Evolutionary conservation across 208 protist species (phyloP).

Genomic region (Leishmania lainsoni): DNA sequence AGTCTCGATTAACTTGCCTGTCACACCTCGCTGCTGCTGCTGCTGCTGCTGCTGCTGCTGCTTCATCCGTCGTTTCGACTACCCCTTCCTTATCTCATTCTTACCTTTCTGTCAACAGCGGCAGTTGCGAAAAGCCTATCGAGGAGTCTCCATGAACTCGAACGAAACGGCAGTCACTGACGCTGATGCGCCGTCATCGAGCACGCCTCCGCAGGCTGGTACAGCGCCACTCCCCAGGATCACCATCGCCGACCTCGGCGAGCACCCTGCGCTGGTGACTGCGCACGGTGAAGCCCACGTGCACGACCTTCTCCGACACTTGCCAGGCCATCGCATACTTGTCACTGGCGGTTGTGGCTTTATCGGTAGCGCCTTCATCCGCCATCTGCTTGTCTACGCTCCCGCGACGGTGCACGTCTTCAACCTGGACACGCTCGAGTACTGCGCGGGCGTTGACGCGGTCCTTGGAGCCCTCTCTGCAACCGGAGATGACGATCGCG

Average conservation of each 20-base stretch:
- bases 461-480: constrained; percentile 5
- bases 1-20: background rate
- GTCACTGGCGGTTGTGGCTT: constrained; percentile 85
- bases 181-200: background rate
- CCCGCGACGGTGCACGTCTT: constrained; percentile 77
- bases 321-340: constrained; percentile 52
- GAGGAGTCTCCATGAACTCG: background rate
- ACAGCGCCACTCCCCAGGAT: background rate
- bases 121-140: background rate
- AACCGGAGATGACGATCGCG: background rate
- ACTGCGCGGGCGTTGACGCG: constrained; percentile 62
- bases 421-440: constrained; percentile 92
- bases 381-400: constrained; percentile 49
- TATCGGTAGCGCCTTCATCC: constrained; percentile 83
- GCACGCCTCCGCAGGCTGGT: background rate
- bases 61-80: background rate
- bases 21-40: background rate
- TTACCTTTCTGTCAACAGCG: constrained; percentile 1
- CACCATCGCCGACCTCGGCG: background rate
- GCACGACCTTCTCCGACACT: constrained; percentile 23
- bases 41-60: background rate
- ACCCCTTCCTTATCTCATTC: background rate
- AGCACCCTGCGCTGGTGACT: background rate
- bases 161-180: background rate
- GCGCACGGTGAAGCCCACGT: background rate